Conservation (phyloP, 768 basidiomycete genomes). For the Kwoniella mangroviensis region DNA sequence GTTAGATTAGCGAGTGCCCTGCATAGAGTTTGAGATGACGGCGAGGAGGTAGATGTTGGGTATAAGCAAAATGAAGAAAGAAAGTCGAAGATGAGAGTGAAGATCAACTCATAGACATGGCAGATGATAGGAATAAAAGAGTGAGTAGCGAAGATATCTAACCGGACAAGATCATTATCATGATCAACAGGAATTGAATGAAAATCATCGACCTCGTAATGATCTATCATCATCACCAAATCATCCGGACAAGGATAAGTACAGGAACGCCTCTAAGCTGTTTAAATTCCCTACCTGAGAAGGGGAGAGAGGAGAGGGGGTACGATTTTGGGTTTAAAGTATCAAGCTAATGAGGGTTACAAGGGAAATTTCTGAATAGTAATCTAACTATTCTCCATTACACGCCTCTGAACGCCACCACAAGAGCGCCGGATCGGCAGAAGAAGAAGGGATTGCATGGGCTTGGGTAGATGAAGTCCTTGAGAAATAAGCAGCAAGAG, state of each 20-base stretch:
- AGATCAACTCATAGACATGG: not conserved
- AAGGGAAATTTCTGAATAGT: slow-evolving; percentile 5
- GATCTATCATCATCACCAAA: not conserved
- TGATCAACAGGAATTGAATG: slow-evolving; percentile 9
- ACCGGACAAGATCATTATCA: slow-evolving; percentile 3
- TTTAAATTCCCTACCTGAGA: slow-evolving; percentile 1
- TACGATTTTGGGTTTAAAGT: not conserved
- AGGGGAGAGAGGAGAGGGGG: not conserved
- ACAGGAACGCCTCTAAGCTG: slow-evolving; percentile 10
- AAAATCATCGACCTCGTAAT: slow-evolving; percentile 7
- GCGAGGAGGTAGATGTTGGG: not conserved
- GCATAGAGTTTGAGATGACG: not conserved
- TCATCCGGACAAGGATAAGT: slow-evolving; percentile 16
- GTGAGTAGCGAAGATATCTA: slow-evolving; percentile 1
- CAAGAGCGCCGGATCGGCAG: slow-evolving; percentile 7
- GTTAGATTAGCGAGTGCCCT: not conserved
- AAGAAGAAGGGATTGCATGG: not conserved
- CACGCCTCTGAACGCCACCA: slow-evolving; percentile 12
- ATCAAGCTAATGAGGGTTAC: slow-evolving; percentile 1
- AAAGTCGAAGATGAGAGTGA: not conserved
- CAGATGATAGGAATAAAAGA: slow-evolving; percentile 7
- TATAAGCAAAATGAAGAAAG: not conserved
- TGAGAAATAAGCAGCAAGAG: not conserved
- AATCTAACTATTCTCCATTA: slow-evolving; percentile 1
- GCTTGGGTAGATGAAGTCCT: too few species aligned